Conservation (phyloP, 495 filamentous ascomycete genomes). For the Penicillium coprophilum region DNA sequence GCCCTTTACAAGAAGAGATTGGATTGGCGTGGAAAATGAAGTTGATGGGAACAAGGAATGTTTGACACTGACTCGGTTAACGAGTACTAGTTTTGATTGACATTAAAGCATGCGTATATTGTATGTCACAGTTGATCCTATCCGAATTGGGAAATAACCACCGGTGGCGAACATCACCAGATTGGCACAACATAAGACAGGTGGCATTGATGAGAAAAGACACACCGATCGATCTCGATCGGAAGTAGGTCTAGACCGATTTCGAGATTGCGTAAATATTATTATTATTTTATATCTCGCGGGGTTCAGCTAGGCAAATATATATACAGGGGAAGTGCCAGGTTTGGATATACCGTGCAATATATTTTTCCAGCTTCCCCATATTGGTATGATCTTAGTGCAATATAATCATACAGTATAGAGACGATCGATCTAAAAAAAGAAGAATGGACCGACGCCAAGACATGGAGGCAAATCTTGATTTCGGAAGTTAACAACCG, state of each 20-base stretch:
- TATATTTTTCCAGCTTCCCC: not conserved
- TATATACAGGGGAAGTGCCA: not conserved
- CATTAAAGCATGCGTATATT: no score
- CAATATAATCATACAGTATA: not conserved
- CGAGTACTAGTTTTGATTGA: no score
- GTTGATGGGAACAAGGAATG: no score
- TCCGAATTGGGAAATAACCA: no score
- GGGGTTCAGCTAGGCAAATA: not conserved
- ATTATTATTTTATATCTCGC: not conserved
- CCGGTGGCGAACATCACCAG: not conserved
- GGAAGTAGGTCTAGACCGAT: not conserved
- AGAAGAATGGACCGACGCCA: not conserved
- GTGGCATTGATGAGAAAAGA: not conserved
- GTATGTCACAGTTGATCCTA: no score
- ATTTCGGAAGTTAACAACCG: conserved; percentile 10
- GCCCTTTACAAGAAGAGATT: no score
- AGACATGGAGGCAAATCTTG: conserved; percentile 5
- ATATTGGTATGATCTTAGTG: not conserved
- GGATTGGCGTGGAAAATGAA: no score
- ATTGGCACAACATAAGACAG: no score
- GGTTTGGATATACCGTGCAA: not conserved
- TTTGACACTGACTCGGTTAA: no score
- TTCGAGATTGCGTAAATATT: not conserved
- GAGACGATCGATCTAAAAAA: not conserved
- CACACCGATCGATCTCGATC: not conserved